These are phyloP conservation scores for Backusella morwellensis DNA, from an alignment of 192 early-diverging fungal species.

Conservation along the genomic window DNA sequence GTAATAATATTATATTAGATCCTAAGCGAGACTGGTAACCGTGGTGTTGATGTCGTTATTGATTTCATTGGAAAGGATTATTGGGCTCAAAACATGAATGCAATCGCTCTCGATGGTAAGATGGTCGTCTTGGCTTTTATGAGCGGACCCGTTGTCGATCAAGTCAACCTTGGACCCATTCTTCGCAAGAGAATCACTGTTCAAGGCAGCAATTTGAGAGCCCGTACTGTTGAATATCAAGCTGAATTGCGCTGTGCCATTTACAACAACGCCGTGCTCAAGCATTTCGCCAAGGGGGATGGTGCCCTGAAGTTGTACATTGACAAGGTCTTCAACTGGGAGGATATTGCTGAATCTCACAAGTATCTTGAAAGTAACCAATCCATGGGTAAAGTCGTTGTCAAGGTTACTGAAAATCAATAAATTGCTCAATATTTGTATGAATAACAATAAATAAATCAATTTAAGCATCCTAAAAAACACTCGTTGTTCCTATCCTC, in stretches of 20 bases:
- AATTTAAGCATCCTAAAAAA: not conserved
- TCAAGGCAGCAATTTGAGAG: conserved; percentile 69
- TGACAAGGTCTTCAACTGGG: conserved; percentile 65
- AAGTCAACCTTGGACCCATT: conserved; percentile 47
- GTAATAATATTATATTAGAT: conserved; percentile 36
- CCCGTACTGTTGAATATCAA: conserved; percentile 65
- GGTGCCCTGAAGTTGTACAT: conserved; percentile 49
- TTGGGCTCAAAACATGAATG: conserved; percentile 45
- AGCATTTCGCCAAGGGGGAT: conserved; percentile 38
- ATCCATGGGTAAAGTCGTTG: conserved; percentile 65
- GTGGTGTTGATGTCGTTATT: conserved; percentile 72
- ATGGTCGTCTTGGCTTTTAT: conserved; percentile 73
- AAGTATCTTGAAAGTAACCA: conserved; percentile 61
- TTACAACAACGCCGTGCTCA: conserved; percentile 46
- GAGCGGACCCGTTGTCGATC: conserved; percentile 50
- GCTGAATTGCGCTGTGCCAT: conserved; percentile 48
- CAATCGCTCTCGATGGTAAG: conserved; percentile 67
- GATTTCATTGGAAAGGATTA: conserved; percentile 72
- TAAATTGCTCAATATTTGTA: not conserved
- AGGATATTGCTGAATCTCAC: conserved; percentile 65
- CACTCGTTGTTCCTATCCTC: not conserved
- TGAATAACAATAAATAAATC: not conserved
- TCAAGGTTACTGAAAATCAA: conserved; percentile 28
- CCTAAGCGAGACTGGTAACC: conserved; percentile 47
- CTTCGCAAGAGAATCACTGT: conserved; percentile 62